These are phyloP conservation scores for Malbranchea zuffiana DNA, from an alignment of 2,329 filamentous ascomycete genomes.

Conservation along the genomic window DNA sequence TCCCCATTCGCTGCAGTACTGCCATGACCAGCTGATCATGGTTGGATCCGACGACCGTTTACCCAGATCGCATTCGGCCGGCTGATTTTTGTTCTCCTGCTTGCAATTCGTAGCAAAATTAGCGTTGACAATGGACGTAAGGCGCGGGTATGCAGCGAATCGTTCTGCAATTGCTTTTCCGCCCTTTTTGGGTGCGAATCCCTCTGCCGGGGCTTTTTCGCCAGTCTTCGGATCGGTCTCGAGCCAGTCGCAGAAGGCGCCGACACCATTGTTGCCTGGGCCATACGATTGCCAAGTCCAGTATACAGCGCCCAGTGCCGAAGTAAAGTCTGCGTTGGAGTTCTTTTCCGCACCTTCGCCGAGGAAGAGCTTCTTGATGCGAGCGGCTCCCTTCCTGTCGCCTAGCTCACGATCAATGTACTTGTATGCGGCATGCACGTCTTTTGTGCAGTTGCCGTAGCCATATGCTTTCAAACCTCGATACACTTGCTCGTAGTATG, in stretches of 20 bases:
- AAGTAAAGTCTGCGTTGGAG: slow-evolving; percentile 38
- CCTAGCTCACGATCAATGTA: slow-evolving; percentile 41
- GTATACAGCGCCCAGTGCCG: slow-evolving; percentile 33
- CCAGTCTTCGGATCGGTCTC: slow-evolving; percentile 33
- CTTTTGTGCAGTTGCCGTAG: slow-evolving; percentile 40
- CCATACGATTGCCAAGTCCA: slow-evolving; percentile 38
- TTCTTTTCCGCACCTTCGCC: slow-evolving; percentile 38
- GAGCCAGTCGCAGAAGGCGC: slow-evolving; percentile 38
- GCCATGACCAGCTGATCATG: slow-evolving; percentile 40
- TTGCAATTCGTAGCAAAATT: slow-evolving; percentile 34
- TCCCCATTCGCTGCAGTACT: slow-evolving; percentile 45
- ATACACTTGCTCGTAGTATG: slow-evolving; percentile 42
- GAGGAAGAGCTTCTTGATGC: slow-evolving; percentile 40
- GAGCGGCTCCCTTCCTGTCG: slow-evolving; percentile 24
- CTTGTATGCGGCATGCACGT: slow-evolving; percentile 39
- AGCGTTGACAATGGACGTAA: slow-evolving; percentile 29
- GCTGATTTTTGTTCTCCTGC: slow-evolving; percentile 17
- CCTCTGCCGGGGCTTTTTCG: slow-evolving; percentile 28
- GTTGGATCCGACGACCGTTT: slow-evolving; percentile 26
- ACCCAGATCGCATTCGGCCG: slow-evolving; percentile 31
- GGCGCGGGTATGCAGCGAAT: slow-evolving; percentile 33
- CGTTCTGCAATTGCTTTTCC: slow-evolving; percentile 32
- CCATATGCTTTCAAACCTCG: slow-evolving; percentile 41
- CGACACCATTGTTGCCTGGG: slow-evolving; percentile 29
- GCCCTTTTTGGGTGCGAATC: slow-evolving; percentile 34